A percentile compares a stretch with the other conserved stretches of the same genome.
Conservation (phyloP, 2,329 filamentous ascomycete species). For the Verticillium longisporum region DNA sequence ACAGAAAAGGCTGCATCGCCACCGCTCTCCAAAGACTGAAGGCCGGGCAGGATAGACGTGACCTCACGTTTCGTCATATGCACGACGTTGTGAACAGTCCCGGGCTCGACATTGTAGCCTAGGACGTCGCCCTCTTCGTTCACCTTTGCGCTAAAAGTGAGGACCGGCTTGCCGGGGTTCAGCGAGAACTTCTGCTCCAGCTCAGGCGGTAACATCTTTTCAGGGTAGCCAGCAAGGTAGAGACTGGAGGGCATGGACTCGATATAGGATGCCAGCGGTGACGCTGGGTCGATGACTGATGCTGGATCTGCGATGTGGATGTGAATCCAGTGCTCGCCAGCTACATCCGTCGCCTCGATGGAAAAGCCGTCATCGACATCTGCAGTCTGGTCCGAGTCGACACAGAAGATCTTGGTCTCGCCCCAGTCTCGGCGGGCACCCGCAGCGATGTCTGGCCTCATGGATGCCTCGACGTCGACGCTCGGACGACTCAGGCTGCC, state of each 20-base stretch:
- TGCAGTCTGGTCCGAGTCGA: conserved; percentile 58
- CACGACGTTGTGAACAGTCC: conserved; percentile 45
- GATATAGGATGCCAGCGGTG: conserved; percentile 53
- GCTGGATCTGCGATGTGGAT: conserved; percentile 74
- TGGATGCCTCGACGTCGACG: conserved; percentile 21
- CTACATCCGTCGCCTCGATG: conserved; percentile 48
- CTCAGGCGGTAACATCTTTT: conserved; percentile 48
- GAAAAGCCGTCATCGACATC: conserved; percentile 79
- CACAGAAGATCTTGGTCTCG: conserved; percentile 59
- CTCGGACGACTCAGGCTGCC: conserved; percentile 32
- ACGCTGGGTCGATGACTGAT: conserved; percentile 56
- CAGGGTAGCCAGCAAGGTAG: conserved; percentile 51
- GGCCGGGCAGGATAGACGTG: conserved; percentile 6
- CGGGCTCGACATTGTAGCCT: conserved; percentile 47
- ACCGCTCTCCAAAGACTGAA: not conserved
- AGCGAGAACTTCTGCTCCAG: conserved; percentile 46
- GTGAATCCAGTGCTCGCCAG: conserved; percentile 65
- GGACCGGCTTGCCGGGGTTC: conserved; percentile 38
- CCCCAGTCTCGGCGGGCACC: conserved; percentile 51
- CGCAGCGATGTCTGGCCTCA: conserved; percentile 35
- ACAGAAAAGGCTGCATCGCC: conserved; percentile 18
- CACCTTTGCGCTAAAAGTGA: conserved; percentile 58
- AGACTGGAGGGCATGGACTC: conserved; percentile 52
- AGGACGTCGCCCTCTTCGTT: conserved; percentile 45
- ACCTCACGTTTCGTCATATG: conserved; percentile 37